Conservation (phyloP, 495 filamentous ascomycete species). For the Penicillium steckii region DNA sequence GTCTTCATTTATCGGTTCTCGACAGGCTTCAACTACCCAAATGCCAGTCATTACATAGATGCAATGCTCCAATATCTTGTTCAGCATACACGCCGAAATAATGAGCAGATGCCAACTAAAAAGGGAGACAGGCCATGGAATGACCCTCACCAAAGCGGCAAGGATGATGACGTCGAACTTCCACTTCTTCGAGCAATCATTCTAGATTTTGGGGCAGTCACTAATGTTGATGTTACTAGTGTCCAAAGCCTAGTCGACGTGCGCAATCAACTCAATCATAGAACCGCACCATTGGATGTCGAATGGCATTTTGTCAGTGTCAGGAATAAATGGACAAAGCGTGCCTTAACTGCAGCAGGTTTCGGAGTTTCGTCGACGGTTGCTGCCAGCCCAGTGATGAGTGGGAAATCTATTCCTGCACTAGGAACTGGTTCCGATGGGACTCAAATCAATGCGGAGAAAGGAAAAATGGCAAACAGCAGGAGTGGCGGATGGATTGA, state of each 20-base stretch:
- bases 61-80: slow-evolving; percentile 73
- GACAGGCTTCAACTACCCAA: slow-evolving; percentile 96
- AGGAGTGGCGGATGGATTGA: too few species aligned
- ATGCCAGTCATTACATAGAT: slow-evolving; percentile 88
- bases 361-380: too few species aligned
- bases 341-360: slow-evolving; percentile 84
- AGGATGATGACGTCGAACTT: slow-evolving; percentile 48
- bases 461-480: too few species aligned
- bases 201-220: slow-evolving; percentile 92
- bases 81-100: slow-evolving; percentile 72
- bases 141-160: slow-evolving; percentile 66
- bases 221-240: slow-evolving; percentile 93
- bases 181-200: slow-evolving; percentile 86
- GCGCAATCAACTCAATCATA: slow-evolving; percentile 92
- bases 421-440: too few species aligned
- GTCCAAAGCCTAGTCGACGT: slow-evolving; percentile 96
- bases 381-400: too few species aligned
- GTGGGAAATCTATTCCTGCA: too few species aligned
- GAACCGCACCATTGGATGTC: slow-evolving; percentile 76
- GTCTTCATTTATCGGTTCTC: slow-evolving; percentile 98
- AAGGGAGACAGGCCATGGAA: slow-evolving; percentile 95
- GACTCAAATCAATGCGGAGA: too few species aligned
- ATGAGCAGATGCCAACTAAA: slow-evolving; percentile 56
- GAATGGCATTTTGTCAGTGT: slow-evolving; percentile 97
- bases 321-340: slow-evolving; percentile 97